Conservation (phyloP, 2,329 filamentous ascomycete genomes). For the Aspergillus persii region DNA sequence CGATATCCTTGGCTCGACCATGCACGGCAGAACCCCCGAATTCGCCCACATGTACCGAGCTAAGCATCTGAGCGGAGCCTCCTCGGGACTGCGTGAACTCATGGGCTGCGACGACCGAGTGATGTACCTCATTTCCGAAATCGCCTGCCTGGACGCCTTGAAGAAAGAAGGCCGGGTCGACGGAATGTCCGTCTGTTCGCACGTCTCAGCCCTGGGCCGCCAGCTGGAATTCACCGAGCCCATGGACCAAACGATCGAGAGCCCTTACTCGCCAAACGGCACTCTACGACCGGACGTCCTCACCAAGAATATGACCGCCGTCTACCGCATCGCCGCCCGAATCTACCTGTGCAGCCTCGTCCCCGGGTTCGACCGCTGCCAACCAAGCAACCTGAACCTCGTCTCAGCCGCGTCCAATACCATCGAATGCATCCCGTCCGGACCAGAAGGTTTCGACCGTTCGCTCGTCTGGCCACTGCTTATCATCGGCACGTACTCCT, state of each 20-base stretch:
- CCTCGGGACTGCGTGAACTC: slow-evolving; percentile 79
- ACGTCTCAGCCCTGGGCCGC: slow-evolving; percentile 82
- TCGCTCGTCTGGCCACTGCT: slow-evolving; percentile 92
- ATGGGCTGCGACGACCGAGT: slow-evolving; percentile 98
- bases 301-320: slow-evolving; percentile 80
- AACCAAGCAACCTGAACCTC: slow-evolving; percentile 71
- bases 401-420: slow-evolving; percentile 74
- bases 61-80: slow-evolving; percentile 69
- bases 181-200: slow-evolving; percentile 80
- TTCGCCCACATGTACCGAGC: slow-evolving; percentile 96
- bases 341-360: slow-evolving; percentile 97
- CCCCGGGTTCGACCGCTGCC: slow-evolving; percentile 76
- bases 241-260: slow-evolving; percentile 59
- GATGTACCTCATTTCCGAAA: slow-evolving; percentile 98
- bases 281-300: slow-evolving; percentile 79
- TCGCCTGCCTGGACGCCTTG: slow-evolving; percentile 88
- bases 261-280: slow-evolving; percentile 57
- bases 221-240: slow-evolving; percentile 81
- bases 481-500: slow-evolving; percentile 76
- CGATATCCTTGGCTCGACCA: slow-evolving; percentile 91
- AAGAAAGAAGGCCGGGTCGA: slow-evolving; percentile 76
- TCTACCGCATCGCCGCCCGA: slow-evolving; percentile 88
- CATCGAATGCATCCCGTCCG: slow-evolving; percentile 78
- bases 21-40: slow-evolving; percentile 78
- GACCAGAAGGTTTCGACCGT: slow-evolving; percentile 79